Base-by-base conservation (phyloP, 176 grass and related monocot species). In the Juncus effusus region DNA sequence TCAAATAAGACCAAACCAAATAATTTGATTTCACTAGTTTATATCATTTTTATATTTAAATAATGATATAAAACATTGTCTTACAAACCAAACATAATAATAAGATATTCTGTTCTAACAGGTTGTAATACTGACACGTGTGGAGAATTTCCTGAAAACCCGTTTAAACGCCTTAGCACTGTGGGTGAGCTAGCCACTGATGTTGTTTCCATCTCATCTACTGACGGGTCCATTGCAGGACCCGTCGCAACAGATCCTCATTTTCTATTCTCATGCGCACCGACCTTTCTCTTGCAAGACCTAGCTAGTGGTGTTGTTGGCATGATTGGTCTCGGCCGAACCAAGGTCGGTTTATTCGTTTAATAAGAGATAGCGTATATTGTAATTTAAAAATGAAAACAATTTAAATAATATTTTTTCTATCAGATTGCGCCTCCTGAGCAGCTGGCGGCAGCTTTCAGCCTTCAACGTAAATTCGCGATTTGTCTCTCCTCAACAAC, bases 41-140 rank as follows among this genome's bases (percentile, higher is more conserved):
- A 47, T 47, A 47, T 47, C 4, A 47, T 0, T 47, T 47, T 47
- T 6, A 47, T 47, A 1, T 6, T 47, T 47, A 5, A 6, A 47
- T 2, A 47, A 47, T 2, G 44, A 28, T 28, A 28, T 28, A 28
- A 28, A 28, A 28, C 19, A 28, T 28, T 28, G 19, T 28, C 19
- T 28, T 28, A 28, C 19, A 28, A 28, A 28, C 19, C 0, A 28
- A 28, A 28, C 0, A 28, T 28, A 28, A 28, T 28, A 28, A 28
- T 28, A 28, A 28, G 19, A 28, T 28, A 28, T 28, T 28, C 44
- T 47, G 4, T 7, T 41, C 40, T 10, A 6, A 70, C 77, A 47
- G 78, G 80, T 28, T 91, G 88, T 74, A 73, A 76, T 41, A 87
- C 87, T 73, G 81, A 89, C 61, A 86, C 79, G 53, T 95, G 90